These are phyloP conservation scores for Detonula confervacea DNA, from an alignment of 352 stramenopile species.

Conservation along the genomic window DNA sequence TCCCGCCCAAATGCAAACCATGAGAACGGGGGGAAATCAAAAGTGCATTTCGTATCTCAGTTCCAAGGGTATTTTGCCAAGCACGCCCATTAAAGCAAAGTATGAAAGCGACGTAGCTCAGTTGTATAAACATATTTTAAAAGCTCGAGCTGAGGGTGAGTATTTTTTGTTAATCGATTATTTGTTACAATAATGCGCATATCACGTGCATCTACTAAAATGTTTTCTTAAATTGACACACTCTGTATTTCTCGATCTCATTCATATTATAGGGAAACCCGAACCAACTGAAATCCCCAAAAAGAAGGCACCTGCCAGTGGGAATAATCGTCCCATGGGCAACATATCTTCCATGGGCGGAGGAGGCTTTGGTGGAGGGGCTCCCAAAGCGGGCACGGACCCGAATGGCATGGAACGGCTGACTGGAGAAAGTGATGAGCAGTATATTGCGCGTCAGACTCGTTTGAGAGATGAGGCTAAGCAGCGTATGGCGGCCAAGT, in stretches of 20 bases:
- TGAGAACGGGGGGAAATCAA: conserved; percentile 83
- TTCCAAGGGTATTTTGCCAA: conserved; percentile 61
- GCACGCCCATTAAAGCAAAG: conserved; percentile 78
- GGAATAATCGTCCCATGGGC: conserved; percentile 33
- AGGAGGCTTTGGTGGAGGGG: conserved; percentile 24
- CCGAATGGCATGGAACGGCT: conserved; percentile 86
- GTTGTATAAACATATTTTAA: conserved; percentile 85
- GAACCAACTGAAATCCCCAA: conserved; percentile 73
- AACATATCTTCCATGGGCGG: conserved; percentile 36
- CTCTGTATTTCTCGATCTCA: too few relatives aligned
- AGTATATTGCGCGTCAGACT: conserved; percentile 87
- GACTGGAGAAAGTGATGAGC: conserved; percentile 83
- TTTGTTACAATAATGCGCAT: too few relatives aligned
- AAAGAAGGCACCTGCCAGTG: conserved; percentile 31
- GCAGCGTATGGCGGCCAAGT: conserved; percentile 86
- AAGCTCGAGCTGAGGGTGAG: conserved; percentile 71
- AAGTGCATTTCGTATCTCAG: conserved; percentile 72
- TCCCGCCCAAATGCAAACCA: conserved; percentile 82
- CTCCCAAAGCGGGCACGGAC: conserved; percentile 45
- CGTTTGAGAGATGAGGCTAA: conserved; percentile 85
- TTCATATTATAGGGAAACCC: conserved; percentile 53
- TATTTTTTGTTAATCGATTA: conserved; percentile 11
- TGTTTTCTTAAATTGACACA: too few relatives aligned
- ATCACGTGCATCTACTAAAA: too few relatives aligned
- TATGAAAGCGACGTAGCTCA: conserved; percentile 80